Percentiles rank a stretch among this genome's conserved stretches.
Evolutionary conservation across 23 red algal genomes (phyloP).

Genomic region (Gracilaria vermiculophylla): DNA sequence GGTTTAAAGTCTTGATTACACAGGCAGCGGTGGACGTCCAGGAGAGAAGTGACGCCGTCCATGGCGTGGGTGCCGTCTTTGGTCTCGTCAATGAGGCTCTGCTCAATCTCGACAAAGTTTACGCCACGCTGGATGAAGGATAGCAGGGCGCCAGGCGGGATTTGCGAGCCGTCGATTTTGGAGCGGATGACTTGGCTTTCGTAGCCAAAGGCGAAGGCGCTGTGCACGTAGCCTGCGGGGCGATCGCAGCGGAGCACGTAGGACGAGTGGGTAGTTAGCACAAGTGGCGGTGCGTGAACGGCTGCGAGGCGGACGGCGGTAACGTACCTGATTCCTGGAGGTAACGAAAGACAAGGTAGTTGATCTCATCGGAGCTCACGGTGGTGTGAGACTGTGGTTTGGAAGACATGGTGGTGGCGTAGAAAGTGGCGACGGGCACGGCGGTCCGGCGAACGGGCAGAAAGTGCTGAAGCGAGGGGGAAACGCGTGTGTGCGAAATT

Average conservation of each 20-base stretch:
- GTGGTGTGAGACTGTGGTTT: constrained; percentile 55
- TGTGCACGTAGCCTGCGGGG: constrained; percentile 84
- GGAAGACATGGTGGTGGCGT: constrained; percentile 20
- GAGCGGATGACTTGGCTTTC: constrained; percentile 83
- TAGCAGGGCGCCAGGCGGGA: constrained; percentile 93
- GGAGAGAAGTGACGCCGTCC: constrained; percentile 66
- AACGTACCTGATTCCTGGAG: constrained; percentile 92
- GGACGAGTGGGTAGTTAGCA: background rate
- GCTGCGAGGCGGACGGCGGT: background rate
- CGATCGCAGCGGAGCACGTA: background rate
- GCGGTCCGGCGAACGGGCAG: no score
- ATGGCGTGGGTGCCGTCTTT: constrained; percentile 41
- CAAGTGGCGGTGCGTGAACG: no score
- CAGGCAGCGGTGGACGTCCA: constrained; percentile 84
- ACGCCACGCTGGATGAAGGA: constrained; percentile 96
- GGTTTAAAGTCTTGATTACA: constrained; percentile 54
- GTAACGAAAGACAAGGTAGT: constrained; percentile 99
- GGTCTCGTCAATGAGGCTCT: constrained; percentile 51
- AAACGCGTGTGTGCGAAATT: no score
- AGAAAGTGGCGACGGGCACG: background rate
- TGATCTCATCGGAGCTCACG: constrained; percentile 96
- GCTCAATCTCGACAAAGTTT: constrained; percentile 97
- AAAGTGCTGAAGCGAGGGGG: no score
- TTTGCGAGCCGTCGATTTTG: constrained; percentile 88
- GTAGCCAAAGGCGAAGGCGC: constrained; percentile 93